Evolutionary conservation across 1,139 yeast genomes (phyloP).

Genomic region (Lodderomyces orthopsilosis): DNA sequence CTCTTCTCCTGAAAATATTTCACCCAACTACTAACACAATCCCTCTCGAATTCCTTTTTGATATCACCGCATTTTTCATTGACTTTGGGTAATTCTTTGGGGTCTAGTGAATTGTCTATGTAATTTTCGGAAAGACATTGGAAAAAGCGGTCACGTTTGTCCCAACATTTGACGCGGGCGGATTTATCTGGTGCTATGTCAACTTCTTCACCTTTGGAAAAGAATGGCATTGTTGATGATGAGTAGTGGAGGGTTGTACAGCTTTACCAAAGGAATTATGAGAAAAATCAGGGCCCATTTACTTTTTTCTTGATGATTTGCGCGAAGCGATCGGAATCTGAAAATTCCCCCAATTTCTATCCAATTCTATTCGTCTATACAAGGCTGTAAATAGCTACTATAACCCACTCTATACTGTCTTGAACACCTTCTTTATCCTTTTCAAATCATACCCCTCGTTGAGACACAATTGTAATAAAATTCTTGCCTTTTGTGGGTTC

Average conservation of each 20-base stretch:
- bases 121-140: constrained; percentile 37
- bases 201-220: constrained; percentile 19
- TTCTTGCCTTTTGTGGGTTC: constrained; percentile 66
- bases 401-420: constrained; percentile 26
- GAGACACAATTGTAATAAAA: constrained; percentile 58
- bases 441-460: constrained; percentile 36
- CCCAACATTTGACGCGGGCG: constrained; percentile 44
- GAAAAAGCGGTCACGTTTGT: constrained; percentile 41
- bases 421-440: constrained; percentile 47
- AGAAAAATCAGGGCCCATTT: background rate
- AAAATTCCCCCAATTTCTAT: constrained; percentile 1
- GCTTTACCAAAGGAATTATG: background rate
- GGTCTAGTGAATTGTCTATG: constrained; percentile 46
- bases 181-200: constrained; percentile 40
- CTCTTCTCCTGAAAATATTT: constrained; percentile 49
- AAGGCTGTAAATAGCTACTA: background rate
- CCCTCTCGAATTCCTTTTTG: constrained; percentile 35
- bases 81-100: constrained; percentile 33
- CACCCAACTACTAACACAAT: constrained; percentile 47
- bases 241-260: background rate
- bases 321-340: background rate
- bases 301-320: background rate
- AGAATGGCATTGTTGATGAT: constrained; percentile 1
- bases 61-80: constrained; percentile 34
- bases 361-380: constrained; percentile 1